phyloP scores from a whole-genome alignment of 78 protist genomes.

The Dictyostelium citrinum region DNA sequence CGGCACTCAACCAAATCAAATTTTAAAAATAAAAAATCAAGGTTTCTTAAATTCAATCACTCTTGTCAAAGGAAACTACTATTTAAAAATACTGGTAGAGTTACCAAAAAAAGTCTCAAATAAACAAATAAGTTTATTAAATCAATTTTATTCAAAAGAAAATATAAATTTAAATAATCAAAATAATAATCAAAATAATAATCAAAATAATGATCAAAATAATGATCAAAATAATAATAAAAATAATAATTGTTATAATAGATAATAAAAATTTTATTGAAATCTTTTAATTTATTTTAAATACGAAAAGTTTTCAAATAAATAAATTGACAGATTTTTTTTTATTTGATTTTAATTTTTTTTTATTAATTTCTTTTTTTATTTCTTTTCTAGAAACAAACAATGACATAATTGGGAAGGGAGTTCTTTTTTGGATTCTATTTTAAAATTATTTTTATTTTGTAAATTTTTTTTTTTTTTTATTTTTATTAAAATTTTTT shows the following conservation, averaged over 20 bases:
- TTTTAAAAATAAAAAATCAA: conserved; percentile 54
- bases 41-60: conserved; percentile 12
- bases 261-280: background rate
- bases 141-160: background rate
- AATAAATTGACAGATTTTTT: too few relatives aligned
- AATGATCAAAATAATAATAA: too few relatives aligned
- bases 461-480: background rate
- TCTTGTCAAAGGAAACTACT: conserved; percentile 9
- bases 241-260: background rate
- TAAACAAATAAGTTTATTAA: background rate
- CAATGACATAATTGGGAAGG: background rate
- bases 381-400: background rate
- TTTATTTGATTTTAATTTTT: too few relatives aligned
- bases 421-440: background rate
- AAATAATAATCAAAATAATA: background rate
- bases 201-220: too few relatives aligned
- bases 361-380: too few relatives aligned
- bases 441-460: background rate
- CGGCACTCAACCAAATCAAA: conserved; percentile 55
- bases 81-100: background rate
- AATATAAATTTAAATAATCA: background rate
- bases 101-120: conserved; percentile 7
- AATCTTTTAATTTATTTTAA: background rate
- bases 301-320: too few relatives aligned
- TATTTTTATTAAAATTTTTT: background rate